phyloP scores from a whole-genome alignment of 2,329 filamentous ascomycete genomes.

The Coniochaeta ligniaria region DNA sequence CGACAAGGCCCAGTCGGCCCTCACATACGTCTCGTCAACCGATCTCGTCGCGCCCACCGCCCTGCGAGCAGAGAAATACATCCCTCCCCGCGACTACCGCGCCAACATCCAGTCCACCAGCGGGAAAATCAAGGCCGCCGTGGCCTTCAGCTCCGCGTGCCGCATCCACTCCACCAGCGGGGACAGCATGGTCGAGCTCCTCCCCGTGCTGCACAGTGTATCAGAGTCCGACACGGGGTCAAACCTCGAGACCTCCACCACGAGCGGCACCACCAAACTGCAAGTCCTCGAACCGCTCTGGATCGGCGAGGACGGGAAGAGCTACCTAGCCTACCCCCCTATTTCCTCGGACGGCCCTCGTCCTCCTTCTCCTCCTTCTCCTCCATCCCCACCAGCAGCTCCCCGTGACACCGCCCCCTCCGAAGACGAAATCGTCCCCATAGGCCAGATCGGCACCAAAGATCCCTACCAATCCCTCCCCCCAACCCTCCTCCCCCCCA shows the following conservation, averaged over 20 bases:
- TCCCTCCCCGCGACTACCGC: slow-evolving; percentile 40
- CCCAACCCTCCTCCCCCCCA: not conserved
- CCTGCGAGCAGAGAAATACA: slow-evolving; percentile 5
- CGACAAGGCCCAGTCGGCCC: slow-evolving; percentile 7
- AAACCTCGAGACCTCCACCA: slow-evolving; percentile 32
- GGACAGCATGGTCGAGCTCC: slow-evolving; percentile 28
- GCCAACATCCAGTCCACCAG: slow-evolving; percentile 36
- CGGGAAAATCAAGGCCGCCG: slow-evolving; percentile 30
- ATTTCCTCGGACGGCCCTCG: slow-evolving; percentile 3
- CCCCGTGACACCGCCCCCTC: not conserved
- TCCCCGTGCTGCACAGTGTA: slow-evolving; percentile 29
- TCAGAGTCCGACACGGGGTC: not conserved
- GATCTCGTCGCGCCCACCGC: not conserved
- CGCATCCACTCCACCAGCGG: slow-evolving; percentile 33
- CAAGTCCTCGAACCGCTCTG: slow-evolving; percentile 36
- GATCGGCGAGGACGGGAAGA: slow-evolving; percentile 16
- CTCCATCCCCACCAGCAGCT: not conserved
- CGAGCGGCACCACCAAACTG: slow-evolving; percentile 33
- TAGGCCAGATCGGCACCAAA: slow-evolving; percentile 5
- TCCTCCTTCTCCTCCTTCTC: not conserved
- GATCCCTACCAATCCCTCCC: slow-evolving; percentile 14
- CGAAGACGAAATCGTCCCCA: not conserved
- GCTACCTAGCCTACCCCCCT: slow-evolving; percentile 7
- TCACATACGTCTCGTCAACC: slow-evolving; percentile 4
- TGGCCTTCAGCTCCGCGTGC: slow-evolving; percentile 30